Conservation (phyloP, 805 yeast species). For the Nakazawaea siamensis region DNA sequence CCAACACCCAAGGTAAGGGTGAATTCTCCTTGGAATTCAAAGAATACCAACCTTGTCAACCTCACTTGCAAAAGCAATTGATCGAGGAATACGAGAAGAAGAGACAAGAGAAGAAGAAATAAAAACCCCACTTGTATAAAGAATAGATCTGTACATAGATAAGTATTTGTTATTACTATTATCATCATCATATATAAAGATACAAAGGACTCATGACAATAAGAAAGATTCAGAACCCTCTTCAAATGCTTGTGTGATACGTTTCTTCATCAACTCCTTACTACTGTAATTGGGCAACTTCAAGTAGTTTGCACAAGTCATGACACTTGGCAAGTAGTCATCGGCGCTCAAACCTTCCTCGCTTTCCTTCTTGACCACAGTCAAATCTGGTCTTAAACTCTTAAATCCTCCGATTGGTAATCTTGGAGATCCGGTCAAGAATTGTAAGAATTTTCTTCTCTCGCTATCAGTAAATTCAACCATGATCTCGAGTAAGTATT, state of each 20-base stretch:
- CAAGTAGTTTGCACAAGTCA: constrained; percentile 95
- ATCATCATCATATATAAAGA: too few species aligned
- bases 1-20: constrained; percentile 97
- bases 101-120: constrained; percentile 28
- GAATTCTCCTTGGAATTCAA: constrained; percentile 94
- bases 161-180: not conserved
- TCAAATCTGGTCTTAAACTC: constrained; percentile 69
- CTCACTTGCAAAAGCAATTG: constrained; percentile 84
- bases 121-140: not conserved
- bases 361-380: constrained; percentile 79
- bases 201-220: too few species aligned
- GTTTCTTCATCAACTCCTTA: constrained; percentile 46
- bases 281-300: constrained; percentile 79
- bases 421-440: constrained; percentile 88
- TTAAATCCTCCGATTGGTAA: constrained; percentile 93
- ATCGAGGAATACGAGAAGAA: constrained; percentile 75
- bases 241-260: constrained; percentile 61
- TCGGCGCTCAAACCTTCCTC: constrained; percentile 57
- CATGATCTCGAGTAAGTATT: constrained; percentile 55
- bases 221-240: constrained; percentile 90
- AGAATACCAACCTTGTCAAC: constrained; percentile 84
- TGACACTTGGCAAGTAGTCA: constrained; percentile 88
- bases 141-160: constrained; percentile 1
- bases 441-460: constrained; percentile 71
- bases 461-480: constrained; percentile 42